Base-by-base conservation (phyloP, 2,329 filamentous ascomycete species). In the Colletotrichum aenigma region DNA sequence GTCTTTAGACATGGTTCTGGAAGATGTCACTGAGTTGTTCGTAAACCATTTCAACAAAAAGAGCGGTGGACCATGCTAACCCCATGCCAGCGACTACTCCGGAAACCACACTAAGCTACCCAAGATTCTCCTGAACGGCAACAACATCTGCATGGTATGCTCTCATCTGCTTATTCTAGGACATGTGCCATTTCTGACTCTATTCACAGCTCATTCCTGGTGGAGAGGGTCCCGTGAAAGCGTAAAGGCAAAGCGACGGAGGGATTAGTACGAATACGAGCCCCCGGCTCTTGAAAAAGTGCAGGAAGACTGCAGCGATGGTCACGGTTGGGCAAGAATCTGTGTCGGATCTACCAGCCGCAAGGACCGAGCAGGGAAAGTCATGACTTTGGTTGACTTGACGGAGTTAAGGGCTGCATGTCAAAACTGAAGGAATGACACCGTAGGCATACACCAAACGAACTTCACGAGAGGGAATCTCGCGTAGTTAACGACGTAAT, bases 61-160 rank as follows among this genome's bases (percentile, higher is more conserved):
- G 43, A 43, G 9, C 32, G 18, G 60, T n/a, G 16, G 43, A 43
- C 28, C 66, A n/a, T 76, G 64, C 78, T 82, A 81, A 82, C 82
- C 61, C 18, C 7, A n/a, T 55, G 6, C 7, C 68, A 98, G 96
- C 84, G 97, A 99, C 86, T 98, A 98, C 86, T 93, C 93, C 7
- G 96, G 96, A 77, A 92, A 94, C 80, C 94, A 96, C 85, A 94
- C 93, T 61, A 98, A 98, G 85, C 91, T 99, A 55, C 91, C 96
- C 67, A 98, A 98, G 89, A 98, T 99, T 77, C 87, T 99, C 56
- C 88, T 99, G 52, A 99, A 99, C 82, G 97, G 97, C 73, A 99
- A 99, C 88, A 98, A 98, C 82, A 95, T 99, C 78, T 98, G 96
- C 94, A 99, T 99, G 97, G 97, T 98, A 90, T 71, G 89, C 79